Evolutionary conservation across 768 basidiomycete genomes (phyloP).

Genomic region (Russula brevipes): DNA sequence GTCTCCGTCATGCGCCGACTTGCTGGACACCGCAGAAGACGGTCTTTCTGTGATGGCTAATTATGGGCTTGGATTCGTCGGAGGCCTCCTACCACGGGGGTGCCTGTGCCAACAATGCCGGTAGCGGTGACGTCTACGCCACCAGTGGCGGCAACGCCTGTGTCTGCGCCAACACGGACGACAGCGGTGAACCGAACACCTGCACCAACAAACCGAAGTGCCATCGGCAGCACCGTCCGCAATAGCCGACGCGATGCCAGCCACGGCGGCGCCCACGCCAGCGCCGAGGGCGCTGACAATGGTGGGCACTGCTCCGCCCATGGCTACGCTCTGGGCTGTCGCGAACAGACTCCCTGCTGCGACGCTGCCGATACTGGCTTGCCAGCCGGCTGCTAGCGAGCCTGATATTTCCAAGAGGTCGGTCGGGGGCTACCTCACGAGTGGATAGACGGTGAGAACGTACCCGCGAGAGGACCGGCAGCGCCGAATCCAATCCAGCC

Average conservation of each 20-base stretch:
- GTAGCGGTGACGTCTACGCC: background rate
- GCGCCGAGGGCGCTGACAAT: background rate
- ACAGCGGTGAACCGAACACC: too few species aligned
- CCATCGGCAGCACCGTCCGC: too few species aligned
- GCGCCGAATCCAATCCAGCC: constrained; percentile 3
- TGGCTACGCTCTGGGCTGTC: constrained; percentile 10
- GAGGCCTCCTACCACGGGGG: too few species aligned
- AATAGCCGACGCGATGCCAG: background rate
- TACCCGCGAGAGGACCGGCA: background rate
- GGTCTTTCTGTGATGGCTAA: background rate
- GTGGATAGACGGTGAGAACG: background rate
- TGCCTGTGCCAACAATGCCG: too few species aligned
- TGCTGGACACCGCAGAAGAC: background rate
- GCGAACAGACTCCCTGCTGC: constrained; percentile 15
- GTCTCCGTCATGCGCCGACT: background rate
- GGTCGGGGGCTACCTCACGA: too few species aligned
- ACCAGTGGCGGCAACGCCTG: background rate
- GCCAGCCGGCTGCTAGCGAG: constrained; percentile 4
- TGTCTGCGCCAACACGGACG: too few species aligned
- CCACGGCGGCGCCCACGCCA: background rate
- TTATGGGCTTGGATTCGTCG: too few species aligned
- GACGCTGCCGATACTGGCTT: constrained; percentile 18
- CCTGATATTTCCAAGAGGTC: background rate
- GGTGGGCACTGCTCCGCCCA: constrained; percentile 4
- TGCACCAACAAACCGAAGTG: too few species aligned